Evolutionary conservation across 768 basidiomycete species (phyloP), one percentile per base, ranked within the genome.

Genomic region (Gelatoporia subvermispora): DNA sequence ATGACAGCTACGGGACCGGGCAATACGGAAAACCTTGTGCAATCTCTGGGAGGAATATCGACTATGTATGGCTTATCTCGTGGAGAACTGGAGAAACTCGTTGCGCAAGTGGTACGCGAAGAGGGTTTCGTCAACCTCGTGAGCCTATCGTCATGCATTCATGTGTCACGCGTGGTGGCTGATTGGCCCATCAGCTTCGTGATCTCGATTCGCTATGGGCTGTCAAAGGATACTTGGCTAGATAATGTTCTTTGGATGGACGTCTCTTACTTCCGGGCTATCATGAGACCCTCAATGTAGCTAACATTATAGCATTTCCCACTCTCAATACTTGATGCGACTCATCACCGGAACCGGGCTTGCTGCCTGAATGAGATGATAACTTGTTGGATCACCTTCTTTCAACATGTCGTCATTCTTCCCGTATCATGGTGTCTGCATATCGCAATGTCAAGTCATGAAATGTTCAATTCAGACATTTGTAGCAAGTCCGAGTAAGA

Each of bases 101-200:
- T 88, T 16, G 72, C 74, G 10, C 73, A 81, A 22, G 74, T 88
- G 20, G 72, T 88, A 16, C 76, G 79, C 45, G 86, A 89, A 62
- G 82, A 93, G 45, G 82, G 90, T 7, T 92, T 96, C 60, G 65
- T 74, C 11, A 75, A 78, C 54, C 72, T 97, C 78, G 91, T 88
- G 57, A 52, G 78, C 64, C 18, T 1, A 3, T 18, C 20, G 5
- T 34, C 5, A 10, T n/a, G 45, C 23, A 2, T 8, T 35, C 31
- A 24, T 41, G 4, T 24, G 41, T 18, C 16, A 25, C 43, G 15
- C 13, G 21, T 42, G 22, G 21, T 8, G 8, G 16, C 8, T 39
- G 25, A 16, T 18, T 34, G 7, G 5, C 28, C 13, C 7, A 31
- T 15, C 54, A 84, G 83, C 72, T 85, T 35, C 73, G 77, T 49